Conservation (phyloP, 805 yeast genomes). For the Metschnikowia bowlesiae region DNA sequence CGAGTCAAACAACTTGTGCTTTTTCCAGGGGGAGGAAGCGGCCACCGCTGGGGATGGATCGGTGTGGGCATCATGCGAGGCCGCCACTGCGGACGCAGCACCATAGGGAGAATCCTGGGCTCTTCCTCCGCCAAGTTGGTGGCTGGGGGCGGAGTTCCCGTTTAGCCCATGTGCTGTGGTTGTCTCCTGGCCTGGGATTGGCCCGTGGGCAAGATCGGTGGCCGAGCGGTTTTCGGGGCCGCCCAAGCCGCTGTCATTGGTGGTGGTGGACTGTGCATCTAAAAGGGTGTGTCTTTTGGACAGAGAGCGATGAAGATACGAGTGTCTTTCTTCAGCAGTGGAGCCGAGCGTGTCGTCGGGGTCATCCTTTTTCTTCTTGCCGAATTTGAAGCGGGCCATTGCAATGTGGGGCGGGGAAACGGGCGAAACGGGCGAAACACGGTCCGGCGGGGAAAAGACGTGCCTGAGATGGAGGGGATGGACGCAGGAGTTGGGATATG, state of each 20-base stretch:
- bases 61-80: slow-evolving; percentile 11
- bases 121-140: neutral
- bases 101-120: neutral
- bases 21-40: slow-evolving; percentile 57
- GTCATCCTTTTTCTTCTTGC: slow-evolving; percentile 41
- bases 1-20: slow-evolving; percentile 59
- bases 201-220: no score
- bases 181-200: no score
- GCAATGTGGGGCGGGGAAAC: neutral
- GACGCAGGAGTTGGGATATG: no score
- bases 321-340: slow-evolving; percentile 7
- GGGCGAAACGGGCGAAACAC: neutral
- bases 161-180: no score
- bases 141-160: no score
- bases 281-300: slow-evolving; percentile 9
- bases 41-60: neutral
- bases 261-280: neutral
- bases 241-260: neutral
- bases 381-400: slow-evolving; percentile 59
- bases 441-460: no score
- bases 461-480: neutral
- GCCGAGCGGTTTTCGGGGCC: no score
- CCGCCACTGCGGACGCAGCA: neutral
- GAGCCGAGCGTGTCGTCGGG: slow-evolving; percentile 16
- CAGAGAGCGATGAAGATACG: slow-evolving; percentile 14